Conservation (phyloP, 805 yeast species). For the Schwanniomyces polymorphus region DNA sequence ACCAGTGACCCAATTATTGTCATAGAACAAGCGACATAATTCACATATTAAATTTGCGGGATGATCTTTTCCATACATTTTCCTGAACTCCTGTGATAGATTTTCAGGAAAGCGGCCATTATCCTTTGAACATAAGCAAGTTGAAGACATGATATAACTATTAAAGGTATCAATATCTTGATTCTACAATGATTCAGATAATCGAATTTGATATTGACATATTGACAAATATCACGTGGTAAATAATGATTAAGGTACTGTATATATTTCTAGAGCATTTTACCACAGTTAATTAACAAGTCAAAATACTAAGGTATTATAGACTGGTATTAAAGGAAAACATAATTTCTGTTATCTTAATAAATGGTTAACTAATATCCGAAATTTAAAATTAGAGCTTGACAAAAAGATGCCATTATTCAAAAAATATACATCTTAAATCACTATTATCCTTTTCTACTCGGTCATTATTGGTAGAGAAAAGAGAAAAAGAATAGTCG, state of each 20-base stretch:
- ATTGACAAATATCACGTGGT: too few species aligned
- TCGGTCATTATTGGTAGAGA: background rate
- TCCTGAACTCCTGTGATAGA: slow-evolving; percentile 2
- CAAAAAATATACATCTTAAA: background rate
- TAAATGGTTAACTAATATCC: too few species aligned
- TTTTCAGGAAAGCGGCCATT: background rate
- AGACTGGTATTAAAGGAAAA: too few species aligned
- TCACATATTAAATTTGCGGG: slow-evolving; percentile 87
- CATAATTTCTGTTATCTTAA: too few species aligned
- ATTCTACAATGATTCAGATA: too few species aligned
- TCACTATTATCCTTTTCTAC: background rate
- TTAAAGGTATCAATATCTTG: background rate
- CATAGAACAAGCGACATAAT: slow-evolving; percentile 72
- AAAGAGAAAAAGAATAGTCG: background rate
- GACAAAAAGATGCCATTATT: background rate
- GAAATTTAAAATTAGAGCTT: too few species aligned
- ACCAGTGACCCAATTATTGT: slow-evolving; percentile 90
- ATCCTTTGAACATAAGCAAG: slow-evolving; percentile 1
- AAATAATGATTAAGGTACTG: too few species aligned
- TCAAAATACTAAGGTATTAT: too few species aligned
- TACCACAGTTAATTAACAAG: too few species aligned
- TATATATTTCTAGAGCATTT: too few species aligned
- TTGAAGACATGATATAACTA: background rate
- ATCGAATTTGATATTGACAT: too few species aligned
- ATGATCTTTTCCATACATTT: slow-evolving; percentile 53